Evolutionary conservation across 1,284 basidiomycete species (phyloP).

Genomic region (Schizophyllum amplum): DNA sequence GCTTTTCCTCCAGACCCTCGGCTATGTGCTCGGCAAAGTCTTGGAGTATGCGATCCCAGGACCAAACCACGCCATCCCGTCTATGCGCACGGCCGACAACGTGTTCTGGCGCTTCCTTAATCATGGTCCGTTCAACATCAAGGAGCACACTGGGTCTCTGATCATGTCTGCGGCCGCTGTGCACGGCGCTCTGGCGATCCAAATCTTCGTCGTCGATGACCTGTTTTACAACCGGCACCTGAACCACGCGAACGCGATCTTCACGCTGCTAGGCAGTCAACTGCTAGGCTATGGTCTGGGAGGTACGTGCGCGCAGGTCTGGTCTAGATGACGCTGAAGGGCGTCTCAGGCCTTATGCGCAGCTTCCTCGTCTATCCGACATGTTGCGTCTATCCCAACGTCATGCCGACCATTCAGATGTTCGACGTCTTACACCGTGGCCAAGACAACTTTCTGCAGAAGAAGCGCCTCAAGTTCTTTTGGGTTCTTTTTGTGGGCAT

Average conservation of each 20-base stretch:
- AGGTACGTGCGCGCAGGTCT: slow-evolving; percentile 7
- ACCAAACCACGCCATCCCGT: slow-evolving; percentile 17
- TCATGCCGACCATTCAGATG: slow-evolving; percentile 27
- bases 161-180: slow-evolving; percentile 58
- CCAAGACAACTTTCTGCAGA: slow-evolving; percentile 37
- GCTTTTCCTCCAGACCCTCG: slow-evolving; percentile 39
- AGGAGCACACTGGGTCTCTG: slow-evolving; percentile 67
- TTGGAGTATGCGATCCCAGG: slow-evolving; percentile 29
- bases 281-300: slow-evolving; percentile 34
- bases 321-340: not conserved
- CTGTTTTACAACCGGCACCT: slow-evolving; percentile 29
- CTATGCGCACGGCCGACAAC: slow-evolving; percentile 16
- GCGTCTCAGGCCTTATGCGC: slow-evolving; percentile 7
- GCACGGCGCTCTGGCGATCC: slow-evolving; percentile 33
- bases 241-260: slow-evolving; percentile 28
- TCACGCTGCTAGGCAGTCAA: slow-evolving; percentile 31
- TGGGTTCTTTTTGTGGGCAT: slow-evolving; percentile 45
- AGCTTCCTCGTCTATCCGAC: slow-evolving; percentile 22
- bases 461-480: slow-evolving; percentile 49
- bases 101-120: slow-evolving; percentile 30
- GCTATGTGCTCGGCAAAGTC: slow-evolving; percentile 20
- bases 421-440: slow-evolving; percentile 39
- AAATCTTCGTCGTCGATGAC: slow-evolving; percentile 31
- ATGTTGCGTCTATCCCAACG: slow-evolving; percentile 18
- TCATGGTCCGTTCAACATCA: slow-evolving; percentile 37